phyloP scores from a whole-genome alignment of 805 yeast genomes.

The Schwanniomyces vanrijiae region DNA sequence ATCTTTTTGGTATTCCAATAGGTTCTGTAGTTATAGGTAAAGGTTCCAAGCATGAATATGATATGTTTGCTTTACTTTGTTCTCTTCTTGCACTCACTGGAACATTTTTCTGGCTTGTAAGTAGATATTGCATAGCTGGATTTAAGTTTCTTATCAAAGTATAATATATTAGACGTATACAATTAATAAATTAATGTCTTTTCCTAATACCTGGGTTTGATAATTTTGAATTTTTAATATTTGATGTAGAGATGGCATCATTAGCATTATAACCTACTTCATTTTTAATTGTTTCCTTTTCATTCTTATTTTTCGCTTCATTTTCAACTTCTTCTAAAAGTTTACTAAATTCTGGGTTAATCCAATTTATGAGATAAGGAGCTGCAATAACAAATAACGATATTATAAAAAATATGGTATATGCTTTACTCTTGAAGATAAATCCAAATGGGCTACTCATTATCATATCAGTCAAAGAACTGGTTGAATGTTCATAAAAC shows the following conservation, averaged over 20 bases:
- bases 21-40: slow-evolving; percentile 36
- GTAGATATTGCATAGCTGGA: slow-evolving; percentile 32
- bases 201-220: background rate
- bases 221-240: background rate
- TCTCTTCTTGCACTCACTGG: slow-evolving; percentile 28
- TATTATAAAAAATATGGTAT: slow-evolving; percentile 32
- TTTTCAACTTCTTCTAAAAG: slow-evolving; percentile 21
- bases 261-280: background rate
- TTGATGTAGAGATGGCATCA: background rate
- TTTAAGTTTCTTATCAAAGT: slow-evolving; percentile 19
- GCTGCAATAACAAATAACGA: slow-evolving; percentile 27
- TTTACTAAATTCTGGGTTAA: slow-evolving; percentile 40
- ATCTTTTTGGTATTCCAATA: slow-evolving; percentile 35
- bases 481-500: slow-evolving; percentile 33
- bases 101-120: slow-evolving; percentile 24
- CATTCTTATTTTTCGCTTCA: background rate
- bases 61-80: slow-evolving; percentile 31
- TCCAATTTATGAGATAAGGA: slow-evolving; percentile 28
- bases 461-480: slow-evolving; percentile 31
- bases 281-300: background rate
- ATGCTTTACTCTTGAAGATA: slow-evolving; percentile 35
- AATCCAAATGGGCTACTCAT: slow-evolving; percentile 42
- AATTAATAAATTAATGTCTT: background rate
- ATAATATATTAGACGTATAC: slow-evolving; percentile 5
- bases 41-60: slow-evolving; percentile 20